phyloP scores from a whole-genome alignment of 2,329 filamentous ascomycete genomes.

The Cadophora luteo-olivacea region DNA sequence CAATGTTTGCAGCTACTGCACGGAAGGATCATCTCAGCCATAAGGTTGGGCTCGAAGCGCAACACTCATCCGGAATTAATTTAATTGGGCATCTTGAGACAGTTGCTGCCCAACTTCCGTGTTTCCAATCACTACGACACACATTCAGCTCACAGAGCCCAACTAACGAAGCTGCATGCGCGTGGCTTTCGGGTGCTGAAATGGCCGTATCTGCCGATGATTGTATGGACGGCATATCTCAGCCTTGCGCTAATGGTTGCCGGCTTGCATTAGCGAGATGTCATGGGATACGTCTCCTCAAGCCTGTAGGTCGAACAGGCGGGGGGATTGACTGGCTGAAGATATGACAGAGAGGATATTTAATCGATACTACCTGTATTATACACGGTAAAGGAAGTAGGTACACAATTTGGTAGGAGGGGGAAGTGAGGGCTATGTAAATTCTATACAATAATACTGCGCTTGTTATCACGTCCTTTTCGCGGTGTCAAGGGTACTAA shows the following conservation, averaged over 20 bases:
- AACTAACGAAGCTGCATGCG: background rate
- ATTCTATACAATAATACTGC: too few relatives aligned
- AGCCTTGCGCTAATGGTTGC: slow-evolving; percentile 1
- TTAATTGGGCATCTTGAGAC: background rate
- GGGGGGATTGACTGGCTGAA: too few relatives aligned
- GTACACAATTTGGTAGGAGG: too few relatives aligned
- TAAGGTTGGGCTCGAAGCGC: background rate
- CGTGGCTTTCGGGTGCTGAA: background rate
- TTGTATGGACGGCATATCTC: background rate
- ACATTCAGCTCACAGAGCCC: background rate
- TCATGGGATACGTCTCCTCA: background rate
- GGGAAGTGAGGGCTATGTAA: too few relatives aligned
- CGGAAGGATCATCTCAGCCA: background rate
- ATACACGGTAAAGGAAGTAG: too few relatives aligned
- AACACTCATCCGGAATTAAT: background rate
- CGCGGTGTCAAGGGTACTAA: too few relatives aligned
- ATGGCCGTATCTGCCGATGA: background rate
- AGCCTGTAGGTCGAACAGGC: background rate
- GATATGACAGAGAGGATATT: too few relatives aligned
- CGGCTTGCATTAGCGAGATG: background rate
- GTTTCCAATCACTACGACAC: background rate
- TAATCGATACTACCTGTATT: too few relatives aligned
- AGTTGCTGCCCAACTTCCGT: background rate
- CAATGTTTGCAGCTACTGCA: too few relatives aligned
- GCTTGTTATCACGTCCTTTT: too few relatives aligned